A percentile compares a stretch with the other conserved stretches of the same genome.
Evolutionary conservation across 345 rosid species (phyloP).

Genomic region (Trapa bicornis): DNA sequence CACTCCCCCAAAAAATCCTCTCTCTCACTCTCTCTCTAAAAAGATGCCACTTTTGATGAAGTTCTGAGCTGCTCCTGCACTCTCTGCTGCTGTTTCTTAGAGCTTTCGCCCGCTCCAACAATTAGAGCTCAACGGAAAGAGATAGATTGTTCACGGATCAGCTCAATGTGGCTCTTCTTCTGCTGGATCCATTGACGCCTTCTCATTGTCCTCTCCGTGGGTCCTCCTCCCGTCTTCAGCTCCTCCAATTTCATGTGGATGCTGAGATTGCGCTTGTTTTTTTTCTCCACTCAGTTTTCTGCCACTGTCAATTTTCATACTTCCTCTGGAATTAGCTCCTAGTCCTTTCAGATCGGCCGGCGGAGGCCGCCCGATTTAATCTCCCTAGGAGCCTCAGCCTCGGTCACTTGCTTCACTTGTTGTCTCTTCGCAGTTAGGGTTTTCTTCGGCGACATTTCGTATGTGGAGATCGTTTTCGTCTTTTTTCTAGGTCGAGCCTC

Average conservation of each 20-base stretch:
- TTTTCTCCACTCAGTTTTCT: background rate
- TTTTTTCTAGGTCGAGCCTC: background rate
- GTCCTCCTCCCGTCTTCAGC: background rate
- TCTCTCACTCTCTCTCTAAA: conserved; percentile 9
- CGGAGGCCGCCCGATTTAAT: background rate
- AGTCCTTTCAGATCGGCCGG: background rate
- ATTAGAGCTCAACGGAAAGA: background rate
- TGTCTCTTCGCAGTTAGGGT: background rate
- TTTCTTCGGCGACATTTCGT: background rate
- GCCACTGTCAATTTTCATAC: background rate
- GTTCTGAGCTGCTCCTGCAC: background rate
- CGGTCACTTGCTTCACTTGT: no score
- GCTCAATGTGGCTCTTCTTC: conserved; percentile 3
- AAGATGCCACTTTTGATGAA: background rate
- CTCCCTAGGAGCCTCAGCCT: background rate
- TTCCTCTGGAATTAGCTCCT: background rate
- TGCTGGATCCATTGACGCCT: conserved; percentile 1
- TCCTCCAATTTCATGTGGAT: background rate
- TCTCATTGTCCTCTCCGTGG: background rate
- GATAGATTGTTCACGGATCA: background rate
- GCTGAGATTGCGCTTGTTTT: background rate
- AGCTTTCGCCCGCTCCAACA: background rate
- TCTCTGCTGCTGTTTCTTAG: background rate
- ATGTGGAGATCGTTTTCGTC: background rate
- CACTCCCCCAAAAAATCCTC: background rate